Evolutionary conservation across 345 rosid species (phyloP), one percentile per base, ranked within the genome.

Genomic region (Sisymbrium irio): DNA sequence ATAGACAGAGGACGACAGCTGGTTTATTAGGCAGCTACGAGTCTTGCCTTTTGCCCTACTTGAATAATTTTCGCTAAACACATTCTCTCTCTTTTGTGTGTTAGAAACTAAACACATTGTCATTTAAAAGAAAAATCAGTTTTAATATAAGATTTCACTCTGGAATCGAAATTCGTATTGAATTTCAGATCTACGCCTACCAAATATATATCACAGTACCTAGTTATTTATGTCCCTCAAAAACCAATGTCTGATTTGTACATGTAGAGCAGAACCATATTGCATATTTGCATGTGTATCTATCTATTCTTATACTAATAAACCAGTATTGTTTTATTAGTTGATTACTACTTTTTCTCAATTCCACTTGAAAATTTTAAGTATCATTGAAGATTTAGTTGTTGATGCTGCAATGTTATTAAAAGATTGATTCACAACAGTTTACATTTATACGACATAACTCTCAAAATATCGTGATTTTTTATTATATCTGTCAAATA

Each of bases 1-100:
- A 64, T 63, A 47, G 72, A 77, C 76, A 77, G 62, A 65, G 51
- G 76, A 64, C 59, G 67, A 71, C 76, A 77, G 72, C 79, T 76
- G 61, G 65, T 69, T 69, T 76, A 71, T 69, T 75, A 76, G 75
- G 75, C 79, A 45, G 70, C 60, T 45, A 63, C 2, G 58, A 63
- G 39, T 70, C 65, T 63, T 75, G 60, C 69, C 57, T 63, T 75
- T 67, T 75, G 74, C 74, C 74, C 69, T 67, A 75, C 74, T 60
- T 22, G 55, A 66, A 59, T 41, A 30, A 74, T 74, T 61, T 65
- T 36, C n/a, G 59, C 55, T 59, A 67, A 74, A 49, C 37, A 66
- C 50, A 55, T 56, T 30, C 20, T 54, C 33, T 56, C 5, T 9
- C 10, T 32, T 15, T 0, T 15, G 9, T 35, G 27, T 33, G 8